Evolutionary conservation across 1,284 basidiomycete genomes (phyloP).

Genomic region (Irpex lacteus): DNA sequence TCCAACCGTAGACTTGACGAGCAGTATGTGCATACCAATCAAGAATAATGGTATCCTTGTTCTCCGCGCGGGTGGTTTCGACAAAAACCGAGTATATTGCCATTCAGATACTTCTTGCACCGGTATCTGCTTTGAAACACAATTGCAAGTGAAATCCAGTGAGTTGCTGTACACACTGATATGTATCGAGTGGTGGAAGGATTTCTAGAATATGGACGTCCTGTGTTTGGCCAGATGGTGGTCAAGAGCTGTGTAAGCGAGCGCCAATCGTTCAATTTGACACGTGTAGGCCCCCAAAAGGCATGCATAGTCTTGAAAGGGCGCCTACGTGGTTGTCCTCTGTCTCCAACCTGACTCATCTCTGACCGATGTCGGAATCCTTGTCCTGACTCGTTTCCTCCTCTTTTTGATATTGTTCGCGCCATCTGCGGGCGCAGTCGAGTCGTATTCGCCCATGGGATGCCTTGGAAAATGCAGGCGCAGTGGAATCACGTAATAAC

Average conservation of each 20-base stretch:
- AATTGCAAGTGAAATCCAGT: background rate
- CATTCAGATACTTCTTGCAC: background rate
- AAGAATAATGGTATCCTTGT: background rate
- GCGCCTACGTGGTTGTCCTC: constrained; percentile 4
- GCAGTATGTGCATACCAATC: background rate
- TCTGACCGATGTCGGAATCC: background rate
- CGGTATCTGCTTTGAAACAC: background rate
- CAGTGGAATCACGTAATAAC: constrained; percentile 5
- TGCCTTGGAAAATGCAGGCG: constrained; percentile 4
- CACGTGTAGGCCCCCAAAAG: constrained; percentile 6
- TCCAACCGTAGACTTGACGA: background rate
- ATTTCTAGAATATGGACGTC: background rate
- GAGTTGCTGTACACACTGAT: constrained; percentile 1
- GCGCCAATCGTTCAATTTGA: background rate
- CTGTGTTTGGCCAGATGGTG: background rate
- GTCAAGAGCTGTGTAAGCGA: background rate
- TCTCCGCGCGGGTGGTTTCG: background rate
- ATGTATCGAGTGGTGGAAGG: background rate
- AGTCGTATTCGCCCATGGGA: background rate
- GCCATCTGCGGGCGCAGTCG: constrained; percentile 1
- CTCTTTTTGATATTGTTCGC: background rate
- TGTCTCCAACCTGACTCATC: constrained; percentile 8
- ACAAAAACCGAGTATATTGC: background rate
- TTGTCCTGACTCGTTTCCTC: constrained; percentile 1
- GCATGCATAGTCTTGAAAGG: constrained; percentile 8